Base-by-base conservation (phyloP, 1,139 yeast species). In the Pichia sp. region DNA sequence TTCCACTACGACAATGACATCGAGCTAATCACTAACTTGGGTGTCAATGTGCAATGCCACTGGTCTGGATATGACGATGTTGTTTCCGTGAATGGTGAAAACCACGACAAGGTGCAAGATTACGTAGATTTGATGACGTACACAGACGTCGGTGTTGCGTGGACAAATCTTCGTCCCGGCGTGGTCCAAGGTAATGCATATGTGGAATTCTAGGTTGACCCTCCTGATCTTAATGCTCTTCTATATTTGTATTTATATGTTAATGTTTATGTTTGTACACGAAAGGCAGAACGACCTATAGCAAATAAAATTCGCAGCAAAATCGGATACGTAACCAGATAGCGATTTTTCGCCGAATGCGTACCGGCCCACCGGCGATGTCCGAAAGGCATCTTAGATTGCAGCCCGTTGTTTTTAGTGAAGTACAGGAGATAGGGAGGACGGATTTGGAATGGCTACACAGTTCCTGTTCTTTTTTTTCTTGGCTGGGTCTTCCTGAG, bases 61-160 rank as follows among this genome's bases (percentile, higher is more conserved):
- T 87, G 95, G 95, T 84, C 86, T 10, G 95, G 87, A 58, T 77
- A 79, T 62, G 82, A 78, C 42, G 71, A 72, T 4, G 70, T 70
- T 39, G 67, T 74, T 4, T 52, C 55, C 3, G 62, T 62, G 19
- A 74, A 66, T 49, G 74, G 72, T 1, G 62, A 57, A 18, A 54
- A 63, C 26, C 60, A 59, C 30, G 67, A 79, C 43, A 76, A 75
- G 53, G 69, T 87, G 3, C 91, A 95, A 0, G 90, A 93, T 1
- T 81, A 74, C 58, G 81, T 79, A 52, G 96, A 88, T 62, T 65
- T 86, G 43, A 62, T 83, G 47, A 77, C 79, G 56, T 88, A 79
- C 61, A 73, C 87, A 0, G 93, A 95, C 1, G 70, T 73, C 31
- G 77, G 80, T 65, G 76, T 83, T 21, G 75, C 82, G 3, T 83